These are phyloP conservation scores for Leptographium flavum DNA, from an alignment of 2,329 filamentous ascomycete genomes.

Conservation along the genomic window DNA sequence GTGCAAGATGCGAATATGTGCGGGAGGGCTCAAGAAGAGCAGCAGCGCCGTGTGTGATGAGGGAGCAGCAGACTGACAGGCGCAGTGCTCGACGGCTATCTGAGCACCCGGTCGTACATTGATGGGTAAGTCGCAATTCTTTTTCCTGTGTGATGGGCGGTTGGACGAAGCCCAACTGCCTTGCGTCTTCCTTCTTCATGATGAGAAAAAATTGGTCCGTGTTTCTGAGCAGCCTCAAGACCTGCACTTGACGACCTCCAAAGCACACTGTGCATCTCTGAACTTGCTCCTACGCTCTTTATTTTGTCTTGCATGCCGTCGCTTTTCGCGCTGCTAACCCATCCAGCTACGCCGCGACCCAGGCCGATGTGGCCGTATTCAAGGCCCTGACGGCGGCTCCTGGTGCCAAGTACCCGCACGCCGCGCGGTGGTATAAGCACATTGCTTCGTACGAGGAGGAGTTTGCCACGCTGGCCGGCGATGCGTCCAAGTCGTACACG, in stretches of 20 bases:
- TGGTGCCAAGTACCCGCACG: conserved; percentile 80
- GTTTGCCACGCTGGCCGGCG: conserved; percentile 80
- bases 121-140: conserved; percentile 67
- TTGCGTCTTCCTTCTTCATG: conserved; percentile 22
- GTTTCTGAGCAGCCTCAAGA: conserved; percentile 78
- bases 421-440: conserved; percentile 98
- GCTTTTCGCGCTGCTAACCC: not conserved
- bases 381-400: conserved; percentile 71
- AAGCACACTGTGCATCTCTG: conserved; percentile 59
- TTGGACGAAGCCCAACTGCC: no score
- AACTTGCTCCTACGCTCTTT: conserved; percentile 18
- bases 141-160: no score
- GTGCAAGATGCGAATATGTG: no score
- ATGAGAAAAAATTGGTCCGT: conserved; percentile 77
- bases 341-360: conserved; percentile 52
- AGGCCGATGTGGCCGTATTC: conserved; percentile 93
- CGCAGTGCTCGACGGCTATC: conserved; percentile 49
- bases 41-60: no score
- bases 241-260: conserved; percentile 58
- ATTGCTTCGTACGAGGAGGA: conserved; percentile 85
- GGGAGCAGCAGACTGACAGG: conserved; percentile 6
- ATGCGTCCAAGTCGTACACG: conserved; percentile 77
- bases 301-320: not conserved
- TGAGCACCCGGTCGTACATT: conserved; percentile 59
- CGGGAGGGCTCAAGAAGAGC: no score